Conservation (phyloP, 2,329 filamentous ascomycete genomes). For the Aspergillus candidus region DNA sequence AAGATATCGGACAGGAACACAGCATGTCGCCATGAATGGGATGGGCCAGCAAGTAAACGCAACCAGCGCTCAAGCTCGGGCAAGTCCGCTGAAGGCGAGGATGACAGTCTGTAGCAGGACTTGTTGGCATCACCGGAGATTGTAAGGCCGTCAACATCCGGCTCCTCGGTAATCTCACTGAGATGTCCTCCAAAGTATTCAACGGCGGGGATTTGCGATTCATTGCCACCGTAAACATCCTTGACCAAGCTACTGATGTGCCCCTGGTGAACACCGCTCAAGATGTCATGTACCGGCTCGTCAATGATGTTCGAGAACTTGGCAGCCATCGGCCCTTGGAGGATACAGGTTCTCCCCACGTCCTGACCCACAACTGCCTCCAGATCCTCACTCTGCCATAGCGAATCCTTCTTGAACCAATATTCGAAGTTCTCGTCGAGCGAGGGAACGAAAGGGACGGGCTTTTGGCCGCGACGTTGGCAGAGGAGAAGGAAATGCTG, state of each 20-base stretch:
- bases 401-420: conserved; percentile 99
- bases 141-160: conserved; percentile 79
- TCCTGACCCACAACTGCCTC: conserved; percentile 95
- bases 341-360: conserved; percentile 89
- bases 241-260: conserved; percentile 75
- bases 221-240: conserved; percentile 73
- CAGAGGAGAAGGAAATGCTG: conserved; percentile 94
- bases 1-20: conserved; percentile 90
- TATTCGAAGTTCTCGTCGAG: conserved; percentile 97
- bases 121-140: conserved; percentile 74
- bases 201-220: conserved; percentile 68
- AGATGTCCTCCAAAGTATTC: conserved; percentile 93
- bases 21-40: conserved; percentile 88
- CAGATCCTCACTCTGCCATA: conserved; percentile 98
- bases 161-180: conserved; percentile 62
- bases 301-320: conserved; percentile 86
- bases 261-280: conserved; percentile 80
- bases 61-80: conserved; percentile 81
- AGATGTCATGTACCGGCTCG: conserved; percentile 90
- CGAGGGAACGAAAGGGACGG: conserved; percentile 90
- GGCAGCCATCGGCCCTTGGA: conserved; percentile 89
- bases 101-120: conserved; percentile 76
- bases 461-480: conserved; percentile 88
- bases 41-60: conserved; percentile 75
- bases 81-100: conserved; percentile 64